A percentile compares a stretch with the other conserved stretches of the same genome.
These are phyloP conservation scores for Apiospora koreana DNA, from an alignment of 2,329 filamentous ascomycete species.

Conservation along the genomic window DNA sequence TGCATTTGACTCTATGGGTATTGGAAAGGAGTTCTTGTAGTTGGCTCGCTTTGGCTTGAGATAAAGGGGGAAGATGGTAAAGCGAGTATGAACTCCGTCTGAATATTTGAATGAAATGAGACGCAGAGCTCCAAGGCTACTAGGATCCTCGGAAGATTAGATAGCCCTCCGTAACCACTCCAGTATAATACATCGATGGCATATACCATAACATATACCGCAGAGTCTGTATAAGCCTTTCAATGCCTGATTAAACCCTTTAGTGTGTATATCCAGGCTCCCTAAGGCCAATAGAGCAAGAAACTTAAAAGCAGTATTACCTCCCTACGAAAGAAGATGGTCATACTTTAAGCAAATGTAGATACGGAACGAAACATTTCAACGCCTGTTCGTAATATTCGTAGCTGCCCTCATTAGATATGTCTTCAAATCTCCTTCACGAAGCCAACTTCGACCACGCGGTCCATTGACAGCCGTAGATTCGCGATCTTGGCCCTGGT, in stretches of 20 bases:
- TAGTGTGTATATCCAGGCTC: not conserved
- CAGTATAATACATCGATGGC: not conserved
- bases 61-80: not conserved
- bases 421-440: constrained; percentile 52
- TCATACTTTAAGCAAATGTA: not conserved
- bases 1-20: not conserved
- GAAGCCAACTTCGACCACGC: constrained; percentile 68
- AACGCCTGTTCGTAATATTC: not conserved
- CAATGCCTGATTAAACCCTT: not conserved
- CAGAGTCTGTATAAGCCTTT: not conserved
- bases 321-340: not conserved
- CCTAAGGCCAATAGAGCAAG: too few species aligned
- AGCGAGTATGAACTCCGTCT: not conserved
- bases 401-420: not conserved
- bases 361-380: not conserved
- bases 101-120: not conserved
- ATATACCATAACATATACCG: not conserved
- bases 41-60: not conserved
- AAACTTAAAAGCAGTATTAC: not conserved
- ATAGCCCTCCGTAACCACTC: not conserved
- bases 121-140: not conserved
- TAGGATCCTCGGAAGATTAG: too few species aligned
- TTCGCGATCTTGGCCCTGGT: constrained; percentile 67
- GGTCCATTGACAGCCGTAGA: constrained; percentile 58
- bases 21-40: not conserved